Conservation (phyloP, 352 stramenopile species). For the Phytophthora aleatoria region DNA sequence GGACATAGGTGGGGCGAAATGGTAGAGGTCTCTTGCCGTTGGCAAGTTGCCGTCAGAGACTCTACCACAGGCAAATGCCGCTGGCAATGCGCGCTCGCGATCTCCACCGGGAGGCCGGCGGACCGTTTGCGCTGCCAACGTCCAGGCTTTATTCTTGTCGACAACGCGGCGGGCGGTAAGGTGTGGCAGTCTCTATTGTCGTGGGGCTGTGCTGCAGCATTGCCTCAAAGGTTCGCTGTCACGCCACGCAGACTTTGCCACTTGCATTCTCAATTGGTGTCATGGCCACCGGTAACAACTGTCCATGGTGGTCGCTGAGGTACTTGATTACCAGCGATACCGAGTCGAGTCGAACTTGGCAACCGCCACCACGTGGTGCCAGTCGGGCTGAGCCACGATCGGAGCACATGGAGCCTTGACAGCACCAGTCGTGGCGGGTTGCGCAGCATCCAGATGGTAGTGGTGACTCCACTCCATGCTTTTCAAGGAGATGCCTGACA, state of each 20-base stretch:
- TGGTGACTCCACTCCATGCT: neutral
- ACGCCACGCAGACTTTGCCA: neutral
- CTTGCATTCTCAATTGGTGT: neutral
- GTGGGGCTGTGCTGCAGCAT: conserved; percentile 3
- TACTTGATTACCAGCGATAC: conserved; percentile 7
- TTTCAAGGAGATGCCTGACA: neutral
- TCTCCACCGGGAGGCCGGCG: conserved; percentile 1
- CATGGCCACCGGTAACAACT: conserved; percentile 3
- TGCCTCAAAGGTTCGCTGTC: neutral
- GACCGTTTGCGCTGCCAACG: conserved; percentile 11
- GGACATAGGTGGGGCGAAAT: conserved; percentile 1
- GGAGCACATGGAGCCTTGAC: conserved; percentile 1
- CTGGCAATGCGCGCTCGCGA: neutral
- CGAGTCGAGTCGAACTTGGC: conserved; percentile 1
- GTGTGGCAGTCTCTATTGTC: neutral
- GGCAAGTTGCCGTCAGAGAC: neutral
- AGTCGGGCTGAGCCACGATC: conserved; percentile 6
- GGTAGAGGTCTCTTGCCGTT: conserved; percentile 18
- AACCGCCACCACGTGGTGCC: conserved; percentile 1
- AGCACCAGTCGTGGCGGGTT: conserved; percentile 19
- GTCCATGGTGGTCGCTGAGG: neutral
- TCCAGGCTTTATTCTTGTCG: conserved; percentile 9
- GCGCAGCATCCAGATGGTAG: conserved; percentile 12
- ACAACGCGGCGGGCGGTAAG: conserved; percentile 12
- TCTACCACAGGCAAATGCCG: conserved; percentile 2